These are phyloP conservation scores for Fusarium praegraminearum DNA, from an alignment of 2,329 filamentous ascomycete genomes.

Conservation along the genomic window DNA sequence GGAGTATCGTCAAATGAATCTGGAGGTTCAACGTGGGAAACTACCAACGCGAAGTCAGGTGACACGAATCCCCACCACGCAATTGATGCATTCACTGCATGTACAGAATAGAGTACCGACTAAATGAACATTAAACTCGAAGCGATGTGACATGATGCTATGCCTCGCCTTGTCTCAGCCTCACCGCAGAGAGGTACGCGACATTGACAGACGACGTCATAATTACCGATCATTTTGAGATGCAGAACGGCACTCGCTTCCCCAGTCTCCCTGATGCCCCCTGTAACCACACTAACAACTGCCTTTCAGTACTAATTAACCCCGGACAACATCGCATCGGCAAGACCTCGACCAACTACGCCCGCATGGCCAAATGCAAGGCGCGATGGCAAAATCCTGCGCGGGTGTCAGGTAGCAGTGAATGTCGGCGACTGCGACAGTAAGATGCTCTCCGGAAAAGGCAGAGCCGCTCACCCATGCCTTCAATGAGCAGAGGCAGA, in stretches of 20 bases:
- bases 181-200: background rate
- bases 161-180: background rate
- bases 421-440: conserved; percentile 23
- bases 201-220: conserved; percentile 26
- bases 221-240: background rate
- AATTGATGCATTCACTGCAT: background rate
- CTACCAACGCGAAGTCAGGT: conserved; percentile 6
- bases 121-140: background rate
- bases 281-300: background rate
- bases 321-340: background rate
- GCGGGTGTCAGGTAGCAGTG: conserved; percentile 4
- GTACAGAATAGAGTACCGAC: background rate
- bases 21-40: background rate
- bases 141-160: background rate
- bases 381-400: conserved; percentile 25
- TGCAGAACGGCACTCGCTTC: conserved; percentile 15
- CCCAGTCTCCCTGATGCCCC: conserved; percentile 14
- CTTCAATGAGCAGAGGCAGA: conserved; percentile 23
- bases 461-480: conserved; percentile 16
- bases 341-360: conserved; percentile 17
- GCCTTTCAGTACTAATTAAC: background rate
- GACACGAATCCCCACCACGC: background rate
- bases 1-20: no score
- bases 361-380: conserved; percentile 17
- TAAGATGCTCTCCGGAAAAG: conserved; percentile 14